Evolutionary conservation across 2,329 filamentous ascomycete genomes (phyloP), one percentile per base, ranked within the genome.

Genomic region (Davidsoniella eucalypti): DNA sequence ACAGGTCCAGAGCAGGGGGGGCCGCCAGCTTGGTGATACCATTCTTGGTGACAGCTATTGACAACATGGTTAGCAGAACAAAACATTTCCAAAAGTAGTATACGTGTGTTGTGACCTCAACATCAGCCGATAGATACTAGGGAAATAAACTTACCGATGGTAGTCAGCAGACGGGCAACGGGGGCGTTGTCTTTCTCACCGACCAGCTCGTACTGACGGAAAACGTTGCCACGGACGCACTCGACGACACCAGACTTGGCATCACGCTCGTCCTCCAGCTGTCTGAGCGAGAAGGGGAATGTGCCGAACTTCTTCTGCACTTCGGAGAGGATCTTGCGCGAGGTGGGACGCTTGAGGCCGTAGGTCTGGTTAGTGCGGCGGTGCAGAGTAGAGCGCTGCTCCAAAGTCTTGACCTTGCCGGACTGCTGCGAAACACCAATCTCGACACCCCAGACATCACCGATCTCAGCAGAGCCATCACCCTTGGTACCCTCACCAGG

Each of bases 381-480:
- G 71, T 96, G 87, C 57, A 98, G 77, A 44, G 92, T 98, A 47
- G 92, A 72, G 56, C 92, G 80, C 68, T 93, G 83, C 61, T 87
- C 80, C 54, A 94, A 73, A 58, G 73, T 82, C 82, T 96, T 98
- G 67, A 94, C 84, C 75, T 98, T 98, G 64, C 92, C 92, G 55
- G 79, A 81, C 56, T 88, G 88, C 60, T 92, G 71, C 67, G 84
- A 92, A 63, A 98, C 78, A 58, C 90, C 90, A 64, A 95, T 80
- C 74, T 98, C 92, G 50, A 98, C 86, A 67, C 92, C 92, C 92
- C 92, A 98, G 54, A 94, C 88, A 65, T 98, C 92, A 57, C 86
- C 83, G 52, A 94, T 70, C 61, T 93, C 90, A 52, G 92, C 84
- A 52, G 79, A 67, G 61, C 92, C 92, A 55, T 98, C 92, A 52